Conservation (phyloP, 2,329 filamentous ascomycete genomes). For the Pseudocercospora cruenta region DNA sequence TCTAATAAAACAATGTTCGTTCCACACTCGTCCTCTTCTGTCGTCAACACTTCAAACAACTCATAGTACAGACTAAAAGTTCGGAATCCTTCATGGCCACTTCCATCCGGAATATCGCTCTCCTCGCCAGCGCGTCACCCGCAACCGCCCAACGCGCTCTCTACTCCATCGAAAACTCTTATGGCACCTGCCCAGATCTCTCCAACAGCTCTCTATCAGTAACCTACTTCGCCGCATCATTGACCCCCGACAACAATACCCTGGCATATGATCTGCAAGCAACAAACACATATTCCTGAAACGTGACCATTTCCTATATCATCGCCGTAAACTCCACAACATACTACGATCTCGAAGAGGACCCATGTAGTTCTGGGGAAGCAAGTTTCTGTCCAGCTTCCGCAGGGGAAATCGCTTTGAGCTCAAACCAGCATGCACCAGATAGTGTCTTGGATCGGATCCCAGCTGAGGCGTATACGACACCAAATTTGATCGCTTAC, state of each 20-base stretch:
- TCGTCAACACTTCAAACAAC: no score
- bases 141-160: background rate
- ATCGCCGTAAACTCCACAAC: background rate
- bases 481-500: background rate
- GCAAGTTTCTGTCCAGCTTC: background rate
- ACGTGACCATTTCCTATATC: background rate
- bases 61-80: no score
- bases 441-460: background rate
- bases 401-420: background rate
- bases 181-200: background rate
- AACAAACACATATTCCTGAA: background rate
- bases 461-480: background rate
- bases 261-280: background rate
- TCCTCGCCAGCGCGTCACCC: no score
- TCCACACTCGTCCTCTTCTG: no score
- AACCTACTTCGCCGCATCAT: background rate
- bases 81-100: no score
- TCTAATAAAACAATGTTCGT: no score
- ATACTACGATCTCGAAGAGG: background rate
- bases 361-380: background rate
- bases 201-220: background rate
- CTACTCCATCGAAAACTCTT: background rate
- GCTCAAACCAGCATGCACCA: background rate
- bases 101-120: no score
- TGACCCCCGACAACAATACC: background rate